Evolutionary conservation across 2,329 filamentous ascomycete species (phyloP), one percentile per base, ranked within the genome.

Genomic region (Raffaelea ambrosiae): DNA sequence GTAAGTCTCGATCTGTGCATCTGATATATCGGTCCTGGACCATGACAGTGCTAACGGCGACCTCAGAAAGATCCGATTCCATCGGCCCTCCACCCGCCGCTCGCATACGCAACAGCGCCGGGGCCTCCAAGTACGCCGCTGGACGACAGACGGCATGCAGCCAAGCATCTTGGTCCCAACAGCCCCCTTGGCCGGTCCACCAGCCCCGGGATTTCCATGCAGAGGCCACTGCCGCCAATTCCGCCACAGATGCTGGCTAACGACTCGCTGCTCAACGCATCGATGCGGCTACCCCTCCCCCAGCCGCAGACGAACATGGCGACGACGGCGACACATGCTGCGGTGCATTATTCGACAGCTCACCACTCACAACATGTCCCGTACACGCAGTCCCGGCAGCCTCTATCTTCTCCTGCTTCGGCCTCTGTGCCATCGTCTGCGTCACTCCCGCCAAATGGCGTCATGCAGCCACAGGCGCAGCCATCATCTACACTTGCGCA

Each of bases 1-100:
- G 63, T 66, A 57, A 52, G 62, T 51, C 20, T 23, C 44, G 10
- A 14, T n/a, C 3, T 11, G 9, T 14, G 22, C 3, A n/a, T n/a
- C n/a, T n/a, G n/a, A n/a, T n/a, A n/a, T n/a, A n/a, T n/a, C n/a
- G n/a, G n/a, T n/a, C n/a, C n/a, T n/a, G n/a, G n/a, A n/a, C n/a
- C n/a, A n/a, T n/a, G n/a, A n/a, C 40, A 18, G 49, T 54, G 7
- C 44, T 44, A 5, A 46, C 21, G 29, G 16, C 35, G 7, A 14
- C 3, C 21, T 4, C 40, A 42, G 59, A 63, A 47, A 46, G 55
- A 57, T 13, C 55, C 54, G 4, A 53, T 56, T 2, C 55, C 55
- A 3, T 56, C 53, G 3, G 54, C 54, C 3, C 47, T 57, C 3
- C 53, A 55, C 21, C 54, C 54, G 2, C 46, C 52, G 2, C 48